Conservation (phyloP, 2,329 filamentous ascomycete genomes). For the Talaromyces sp. region DNA sequence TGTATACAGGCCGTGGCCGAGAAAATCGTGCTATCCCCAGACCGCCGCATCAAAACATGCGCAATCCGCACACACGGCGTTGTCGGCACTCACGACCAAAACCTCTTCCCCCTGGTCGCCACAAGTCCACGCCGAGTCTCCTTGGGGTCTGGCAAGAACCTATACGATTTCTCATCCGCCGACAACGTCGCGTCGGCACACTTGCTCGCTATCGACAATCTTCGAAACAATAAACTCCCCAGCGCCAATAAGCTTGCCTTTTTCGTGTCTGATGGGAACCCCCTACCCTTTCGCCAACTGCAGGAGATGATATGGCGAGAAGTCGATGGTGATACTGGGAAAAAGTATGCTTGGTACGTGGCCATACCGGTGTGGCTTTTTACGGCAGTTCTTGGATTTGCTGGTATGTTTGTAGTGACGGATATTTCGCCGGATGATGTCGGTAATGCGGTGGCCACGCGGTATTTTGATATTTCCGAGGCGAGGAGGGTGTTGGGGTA, state of each 20-base stretch:
- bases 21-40: neutral
- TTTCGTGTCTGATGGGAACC: conserved; percentile 7
- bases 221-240: neutral
- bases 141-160: neutral
- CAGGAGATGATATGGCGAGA: conserved; percentile 9
- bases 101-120: conserved; percentile 4
- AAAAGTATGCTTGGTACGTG: neutral
- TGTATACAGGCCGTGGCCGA: conserved; percentile 4
- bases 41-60: conserved; percentile 1
- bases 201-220: conserved; percentile 5
- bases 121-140: conserved; percentile 2
- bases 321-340: neutral
- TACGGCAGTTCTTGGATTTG: neutral
- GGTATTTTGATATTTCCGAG: conserved; percentile 4
- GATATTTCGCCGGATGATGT: conserved; percentile 3
- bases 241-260: conserved; percentile 2
- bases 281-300: conserved; percentile 1
- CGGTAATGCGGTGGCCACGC: conserved; percentile 4
- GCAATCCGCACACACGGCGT: conserved; percentile 9
- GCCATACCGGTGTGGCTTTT: conserved; percentile 6
- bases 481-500: conserved; percentile 3
- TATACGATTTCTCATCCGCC: conserved; percentile 7
- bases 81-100: conserved; percentile 3
- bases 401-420: neutral
- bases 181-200: conserved; percentile 7